Base-by-base conservation (phyloP, 1,284 basidiomycete species). In the Uromyces viciae-fabae region DNA sequence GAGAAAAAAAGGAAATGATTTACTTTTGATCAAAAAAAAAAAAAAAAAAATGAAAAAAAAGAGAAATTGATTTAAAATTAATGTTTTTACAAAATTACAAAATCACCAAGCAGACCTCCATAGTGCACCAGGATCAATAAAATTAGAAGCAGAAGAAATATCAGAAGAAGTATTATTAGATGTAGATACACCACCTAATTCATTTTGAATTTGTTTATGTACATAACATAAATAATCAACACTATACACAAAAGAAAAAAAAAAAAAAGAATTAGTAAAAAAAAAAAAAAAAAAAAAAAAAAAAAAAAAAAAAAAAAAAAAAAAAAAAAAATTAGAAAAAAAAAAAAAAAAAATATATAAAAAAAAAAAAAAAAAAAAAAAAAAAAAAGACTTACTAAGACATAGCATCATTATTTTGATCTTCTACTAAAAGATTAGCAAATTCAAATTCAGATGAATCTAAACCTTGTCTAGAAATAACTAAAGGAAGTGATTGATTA, bases 391-490 rank as follows among this genome's bases (percentile, higher is more conserved):
- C 93, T 7, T 91, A 86, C 86, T 95, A 95, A 0, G 92, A 91
- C 90, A 97, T 90, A 0, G 92, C 92, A 64, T 94, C 95, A 84
- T 98, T 98, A 86, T 99, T 99, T 86, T 92, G 91, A 87, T 99
- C 97, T 87, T 99, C 97, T 17, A 98, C 91, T 19, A 99, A 88
- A 91, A 96, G 93, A 87, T 99, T 97, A 82, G 93, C 94, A 84
- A 96, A 95, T 86, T 99, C 97, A 75, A 99, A 90, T 87, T 99
- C 97, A 81, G 91, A 89, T 14, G 91, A 95, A 85, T 99, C 97
- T 85, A 94, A 88, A 85, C 98, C 94, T 86, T 99, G 97, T 19
- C 97, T 90, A 0, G 94, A 93, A 68, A 98, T 89, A 49, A 91
- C 87, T 82, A 98, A 89, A 76, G 92, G 93, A 58, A 90, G 83